A percentile compares a stretch with the other conserved stretches of the same genome.
These are phyloP conservation scores for Clitopilus passeckerianus DNA, from an alignment of 768 basidiomycete species.

Conservation along the genomic window DNA sequence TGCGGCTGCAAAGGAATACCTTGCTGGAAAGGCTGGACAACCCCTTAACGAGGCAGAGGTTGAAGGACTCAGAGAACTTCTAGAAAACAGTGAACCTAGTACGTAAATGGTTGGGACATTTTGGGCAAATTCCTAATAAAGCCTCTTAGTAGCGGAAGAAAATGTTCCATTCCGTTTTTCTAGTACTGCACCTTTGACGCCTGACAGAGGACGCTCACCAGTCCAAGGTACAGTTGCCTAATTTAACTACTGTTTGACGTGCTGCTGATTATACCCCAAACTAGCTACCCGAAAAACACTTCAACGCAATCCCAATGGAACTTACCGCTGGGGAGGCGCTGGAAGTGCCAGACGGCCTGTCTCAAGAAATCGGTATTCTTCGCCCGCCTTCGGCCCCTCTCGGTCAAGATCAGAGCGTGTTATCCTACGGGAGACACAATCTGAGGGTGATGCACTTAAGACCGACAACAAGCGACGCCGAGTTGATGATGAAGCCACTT, in stretches of 20 bases:
- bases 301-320: constrained; percentile 69
- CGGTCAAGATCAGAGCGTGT: constrained; percentile 35
- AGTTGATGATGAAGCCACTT: constrained; percentile 39
- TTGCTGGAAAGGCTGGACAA: constrained; percentile 40
- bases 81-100: constrained; percentile 50
- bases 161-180: constrained; percentile 63
- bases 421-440: constrained; percentile 27
- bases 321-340: constrained; percentile 69
- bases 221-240: constrained; percentile 14
- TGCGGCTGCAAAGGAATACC: constrained; percentile 42
- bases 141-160: constrained; percentile 21
- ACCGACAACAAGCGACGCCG: constrained; percentile 60
- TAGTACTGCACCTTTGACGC: constrained; percentile 30
- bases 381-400: constrained; percentile 66
- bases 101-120: constrained; percentile 7
- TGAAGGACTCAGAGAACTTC: constrained; percentile 49
- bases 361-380: constrained; percentile 62
- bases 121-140: not conserved
- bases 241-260: constrained; percentile 12
- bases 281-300: constrained; percentile 49
- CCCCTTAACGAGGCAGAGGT: constrained; percentile 48
- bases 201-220: constrained; percentile 32
- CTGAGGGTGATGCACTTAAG: constrained; percentile 29
- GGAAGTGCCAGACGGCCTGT: constrained; percentile 57
- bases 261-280: constrained; percentile 12